Evolutionary conservation across 345 rosid genomes (phyloP).

Genomic region (Raphanus sativus): DNA sequence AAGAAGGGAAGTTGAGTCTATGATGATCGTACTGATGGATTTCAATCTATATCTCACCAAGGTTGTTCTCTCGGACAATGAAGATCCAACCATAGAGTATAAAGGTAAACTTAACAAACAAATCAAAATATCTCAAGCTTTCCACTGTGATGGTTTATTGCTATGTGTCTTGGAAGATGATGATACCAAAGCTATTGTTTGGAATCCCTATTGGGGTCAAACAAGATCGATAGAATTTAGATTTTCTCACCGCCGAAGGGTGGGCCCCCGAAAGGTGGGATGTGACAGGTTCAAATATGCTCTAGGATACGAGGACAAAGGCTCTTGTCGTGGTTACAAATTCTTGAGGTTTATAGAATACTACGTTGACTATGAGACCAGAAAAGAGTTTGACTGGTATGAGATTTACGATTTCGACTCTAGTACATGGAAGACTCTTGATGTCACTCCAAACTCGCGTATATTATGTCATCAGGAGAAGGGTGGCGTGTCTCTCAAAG

Average conservation of each 20-base stretch:
- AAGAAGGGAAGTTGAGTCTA: background rate
- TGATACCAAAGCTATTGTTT: background rate
- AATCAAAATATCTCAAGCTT: background rate
- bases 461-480: background rate
- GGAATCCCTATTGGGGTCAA: background rate
- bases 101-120: background rate
- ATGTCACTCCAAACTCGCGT: background rate
- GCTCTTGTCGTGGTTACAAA: background rate
- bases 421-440: background rate
- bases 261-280: too few species aligned
- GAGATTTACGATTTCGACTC: constrained; percentile 1
- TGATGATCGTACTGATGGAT: background rate
- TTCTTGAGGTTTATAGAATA: constrained; percentile 3
- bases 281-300: background rate
- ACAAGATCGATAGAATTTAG: background rate
- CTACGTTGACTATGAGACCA: background rate
- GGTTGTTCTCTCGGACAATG: background rate
- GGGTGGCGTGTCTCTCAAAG: background rate
- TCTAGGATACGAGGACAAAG: background rate
- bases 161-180: background rate
- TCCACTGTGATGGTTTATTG: background rate
- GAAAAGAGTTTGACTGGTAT: background rate
- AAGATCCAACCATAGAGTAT: background rate
- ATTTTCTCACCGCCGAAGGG: background rate
- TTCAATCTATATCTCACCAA: background rate